phyloP scores from a whole-genome alignment of 1,139 yeast genomes.

The Zygotorulaspora mrakii region DNA sequence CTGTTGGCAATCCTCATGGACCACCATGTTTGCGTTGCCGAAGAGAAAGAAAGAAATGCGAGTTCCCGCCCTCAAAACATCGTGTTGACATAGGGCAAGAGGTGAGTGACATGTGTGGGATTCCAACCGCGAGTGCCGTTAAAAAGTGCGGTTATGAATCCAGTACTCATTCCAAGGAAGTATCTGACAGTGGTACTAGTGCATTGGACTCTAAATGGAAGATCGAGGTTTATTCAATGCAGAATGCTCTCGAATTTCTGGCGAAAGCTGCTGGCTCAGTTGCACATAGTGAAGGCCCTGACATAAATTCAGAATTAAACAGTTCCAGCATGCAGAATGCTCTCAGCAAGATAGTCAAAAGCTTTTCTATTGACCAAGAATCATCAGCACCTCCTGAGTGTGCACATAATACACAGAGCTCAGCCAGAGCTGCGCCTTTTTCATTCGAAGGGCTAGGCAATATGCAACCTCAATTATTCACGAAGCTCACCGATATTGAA shows the following conservation, averaged over 20 bases:
- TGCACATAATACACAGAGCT: conserved; percentile 43
- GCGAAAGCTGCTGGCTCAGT: conserved; percentile 73
- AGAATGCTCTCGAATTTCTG: conserved; percentile 64
- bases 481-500: conserved; percentile 54
- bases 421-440: too few relatives aligned
- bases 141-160: too few relatives aligned
- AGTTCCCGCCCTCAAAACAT: conserved; percentile 51
- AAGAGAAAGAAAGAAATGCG: conserved; percentile 77
- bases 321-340: not conserved
- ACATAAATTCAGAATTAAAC: conserved; percentile 42
- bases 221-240: conserved; percentile 44
- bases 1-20: conserved; percentile 63
- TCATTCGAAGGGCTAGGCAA: too few relatives aligned
- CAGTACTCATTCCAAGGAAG: too few relatives aligned
- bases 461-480: conserved; percentile 54
- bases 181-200: conserved; percentile 48
- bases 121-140: too few relatives aligned
- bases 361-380: not conserved
- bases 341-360: not conserved
- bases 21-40: conserved; percentile 86
- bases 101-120: not conserved
- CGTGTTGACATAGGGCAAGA: conserved; percentile 1
- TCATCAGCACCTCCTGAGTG: not conserved
- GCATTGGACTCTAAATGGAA: conserved; percentile 42
- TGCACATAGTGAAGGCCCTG: conserved; percentile 63